Evolutionary conservation across 139 green algal genomes (phyloP).

Genomic region (Coccomyxa sp.): DNA sequence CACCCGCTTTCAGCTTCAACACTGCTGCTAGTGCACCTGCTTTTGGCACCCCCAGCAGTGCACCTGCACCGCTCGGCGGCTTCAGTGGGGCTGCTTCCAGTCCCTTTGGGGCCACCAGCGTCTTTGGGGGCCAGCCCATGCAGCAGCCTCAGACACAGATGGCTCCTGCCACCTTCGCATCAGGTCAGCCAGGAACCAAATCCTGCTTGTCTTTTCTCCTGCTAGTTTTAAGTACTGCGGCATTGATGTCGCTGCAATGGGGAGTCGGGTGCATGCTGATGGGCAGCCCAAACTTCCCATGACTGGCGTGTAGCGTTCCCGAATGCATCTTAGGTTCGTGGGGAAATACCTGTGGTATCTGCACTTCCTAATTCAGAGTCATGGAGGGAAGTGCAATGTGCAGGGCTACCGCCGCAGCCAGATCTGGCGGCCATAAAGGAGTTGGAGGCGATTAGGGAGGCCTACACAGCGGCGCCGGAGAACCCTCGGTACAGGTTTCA

Average conservation of each 20-base stretch:
- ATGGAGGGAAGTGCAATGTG: no score
- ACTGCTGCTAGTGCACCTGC: neutral
- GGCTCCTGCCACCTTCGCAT: slow-evolving; percentile 2
- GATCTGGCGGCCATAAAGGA: slow-evolving; percentile 27
- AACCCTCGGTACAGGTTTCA: slow-evolving; percentile 52
- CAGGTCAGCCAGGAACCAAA: neutral
- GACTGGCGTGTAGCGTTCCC: no score
- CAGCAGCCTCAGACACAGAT: slow-evolving; percentile 9
- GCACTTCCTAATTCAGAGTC: no score
- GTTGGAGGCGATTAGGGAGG: slow-evolving; percentile 39
- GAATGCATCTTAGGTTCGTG: no score
- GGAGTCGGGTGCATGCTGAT: no score
- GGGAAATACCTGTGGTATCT: no score
- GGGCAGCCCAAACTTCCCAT: no score
- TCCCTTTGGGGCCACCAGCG: slow-evolving; percentile 3
- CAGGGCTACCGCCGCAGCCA: no score
- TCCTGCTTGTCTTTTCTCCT: no score
- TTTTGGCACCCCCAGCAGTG: neutral
- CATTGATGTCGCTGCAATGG: no score
- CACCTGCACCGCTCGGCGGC: neutral
- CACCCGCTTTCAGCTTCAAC: neutral
- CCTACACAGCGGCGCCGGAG: slow-evolving; percentile 20
- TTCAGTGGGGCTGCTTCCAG: neutral
- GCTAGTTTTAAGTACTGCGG: no score
- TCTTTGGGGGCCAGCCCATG: slow-evolving; percentile 21